Conservation (phyloP, 2,329 filamentous ascomycete species). For the Trichoderma pleuroti region DNA sequence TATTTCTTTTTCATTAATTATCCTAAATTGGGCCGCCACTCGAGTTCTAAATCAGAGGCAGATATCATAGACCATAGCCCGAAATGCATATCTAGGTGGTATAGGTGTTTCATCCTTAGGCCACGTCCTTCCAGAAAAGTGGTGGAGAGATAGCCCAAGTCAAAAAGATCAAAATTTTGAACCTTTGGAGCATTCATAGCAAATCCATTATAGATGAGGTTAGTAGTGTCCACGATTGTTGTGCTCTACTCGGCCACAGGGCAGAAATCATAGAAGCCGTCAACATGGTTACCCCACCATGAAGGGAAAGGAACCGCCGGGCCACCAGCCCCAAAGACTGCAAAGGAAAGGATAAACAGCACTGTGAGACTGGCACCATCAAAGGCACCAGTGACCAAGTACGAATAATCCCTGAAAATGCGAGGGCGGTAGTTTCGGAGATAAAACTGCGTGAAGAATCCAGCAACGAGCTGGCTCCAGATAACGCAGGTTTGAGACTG, state of each 20-base stretch:
- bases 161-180: background rate
- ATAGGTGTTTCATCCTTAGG: background rate
- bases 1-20: background rate
- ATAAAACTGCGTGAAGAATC: conserved; percentile 50
- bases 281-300: conserved; percentile 54
- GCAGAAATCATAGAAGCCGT: conserved; percentile 48
- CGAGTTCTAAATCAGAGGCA: background rate
- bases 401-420: conserved; percentile 53
- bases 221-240: background rate
- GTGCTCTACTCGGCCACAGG: conserved; percentile 33
- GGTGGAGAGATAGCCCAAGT: background rate
- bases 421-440: conserved; percentile 50
- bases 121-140: background rate
- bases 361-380: conserved; percentile 48
- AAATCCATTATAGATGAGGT: background rate
- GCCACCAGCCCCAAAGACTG: conserved; percentile 52
- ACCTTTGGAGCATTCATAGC: background rate
- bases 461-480: conserved; percentile 42
- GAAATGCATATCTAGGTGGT: background rate
- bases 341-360: conserved; percentile 53
- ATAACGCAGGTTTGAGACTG: conserved; percentile 53
- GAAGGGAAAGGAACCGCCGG: conserved; percentile 42
- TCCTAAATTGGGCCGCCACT: background rate
- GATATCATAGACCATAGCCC: background rate
- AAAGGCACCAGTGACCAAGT: conserved; percentile 50